These are phyloP conservation scores for Polyporus arcularius DNA, from an alignment of 768 basidiomycete genomes.

Conservation along the genomic window DNA sequence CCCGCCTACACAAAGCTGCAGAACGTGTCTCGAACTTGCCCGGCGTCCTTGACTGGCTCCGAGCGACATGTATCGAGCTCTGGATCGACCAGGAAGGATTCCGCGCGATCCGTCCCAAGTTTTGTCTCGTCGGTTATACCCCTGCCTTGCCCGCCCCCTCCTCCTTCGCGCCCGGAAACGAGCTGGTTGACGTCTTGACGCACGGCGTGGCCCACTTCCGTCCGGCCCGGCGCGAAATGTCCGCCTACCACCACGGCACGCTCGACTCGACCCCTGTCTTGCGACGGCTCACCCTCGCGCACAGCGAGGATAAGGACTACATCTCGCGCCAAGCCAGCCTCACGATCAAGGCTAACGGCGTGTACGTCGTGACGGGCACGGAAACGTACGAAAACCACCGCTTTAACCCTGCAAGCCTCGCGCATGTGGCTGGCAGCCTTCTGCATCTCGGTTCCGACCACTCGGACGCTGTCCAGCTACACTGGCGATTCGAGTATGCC, in stretches of 20 bases:
- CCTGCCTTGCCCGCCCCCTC: constrained; percentile 21
- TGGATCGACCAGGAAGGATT: constrained; percentile 87
- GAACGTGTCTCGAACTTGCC: constrained; percentile 29
- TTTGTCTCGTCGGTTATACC: constrained; percentile 59
- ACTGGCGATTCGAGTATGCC: constrained; percentile 81
- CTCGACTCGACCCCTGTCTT: constrained; percentile 70
- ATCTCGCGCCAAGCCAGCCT: constrained; percentile 76
- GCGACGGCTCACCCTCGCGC: constrained; percentile 65
- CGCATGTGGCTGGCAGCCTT: not conserved
- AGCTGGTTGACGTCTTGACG: constrained; percentile 35
- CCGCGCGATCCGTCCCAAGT: constrained; percentile 57
- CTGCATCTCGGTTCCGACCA: not conserved
- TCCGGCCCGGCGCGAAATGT: constrained; percentile 57
- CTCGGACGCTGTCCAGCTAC: constrained; percentile 39
- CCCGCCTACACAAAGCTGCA: not conserved
- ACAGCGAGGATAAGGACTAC: constrained; percentile 71
- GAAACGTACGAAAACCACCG: constrained; percentile 43
- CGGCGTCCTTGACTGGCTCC: constrained; percentile 52
- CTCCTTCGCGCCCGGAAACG: constrained; percentile 29
- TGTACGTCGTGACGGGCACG: constrained; percentile 71
- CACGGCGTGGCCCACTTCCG: constrained; percentile 64
- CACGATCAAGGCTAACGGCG: constrained; percentile 66
- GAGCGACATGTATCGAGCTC: constrained; percentile 55
- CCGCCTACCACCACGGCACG: constrained; percentile 63
- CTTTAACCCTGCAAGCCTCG: constrained; percentile 15